Percentiles rank a stretch among this genome's conserved stretches.
Evolutionary conservation across 352 stramenopile genomes (phyloP).

Genomic region (Aphanomyces stellatus): DNA sequence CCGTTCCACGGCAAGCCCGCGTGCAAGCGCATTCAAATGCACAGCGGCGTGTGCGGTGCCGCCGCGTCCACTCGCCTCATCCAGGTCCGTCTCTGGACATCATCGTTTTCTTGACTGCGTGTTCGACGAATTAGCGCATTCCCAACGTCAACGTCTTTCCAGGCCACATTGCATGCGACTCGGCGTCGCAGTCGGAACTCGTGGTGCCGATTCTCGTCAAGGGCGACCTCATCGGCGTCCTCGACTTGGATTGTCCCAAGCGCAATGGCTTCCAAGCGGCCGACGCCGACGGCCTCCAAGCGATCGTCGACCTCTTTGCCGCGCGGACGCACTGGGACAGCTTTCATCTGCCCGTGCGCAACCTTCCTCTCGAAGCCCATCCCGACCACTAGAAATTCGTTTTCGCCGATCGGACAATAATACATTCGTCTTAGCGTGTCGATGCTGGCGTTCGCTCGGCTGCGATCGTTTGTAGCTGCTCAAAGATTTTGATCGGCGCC

Average conservation of each 20-base stretch:
- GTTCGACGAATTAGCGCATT: conserved; percentile 58
- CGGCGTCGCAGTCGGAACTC: conserved; percentile 69
- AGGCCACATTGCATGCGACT: conserved; percentile 77
- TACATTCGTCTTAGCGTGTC: background rate
- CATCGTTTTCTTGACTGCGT: conserved; percentile 24
- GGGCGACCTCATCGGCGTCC: conserved; percentile 58
- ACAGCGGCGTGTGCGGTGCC: conserved; percentile 64
- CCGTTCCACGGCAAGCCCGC: conserved; percentile 78
- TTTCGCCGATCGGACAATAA: too few species aligned
- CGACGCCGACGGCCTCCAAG: background rate
- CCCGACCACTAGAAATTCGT: background rate
- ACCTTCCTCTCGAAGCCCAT: background rate
- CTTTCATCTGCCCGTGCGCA: background rate
- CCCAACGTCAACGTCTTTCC: conserved; percentile 63
- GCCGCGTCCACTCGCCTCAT: conserved; percentile 32
- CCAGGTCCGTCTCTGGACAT: conserved; percentile 11
- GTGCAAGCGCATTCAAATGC: conserved; percentile 67
- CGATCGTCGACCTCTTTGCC: conserved; percentile 15
- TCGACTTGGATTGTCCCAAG: conserved; percentile 70
- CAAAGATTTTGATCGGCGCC: conserved; percentile 74
- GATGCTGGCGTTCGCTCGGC: background rate
- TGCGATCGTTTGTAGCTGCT: conserved; percentile 38
- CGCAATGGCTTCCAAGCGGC: conserved; percentile 41
- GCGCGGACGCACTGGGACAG: conserved; percentile 7
- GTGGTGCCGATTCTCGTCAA: conserved; percentile 64